phyloP scores from a whole-genome alignment of 495 filamentous ascomycete species.

The Aspergillus haitiensis region DNA sequence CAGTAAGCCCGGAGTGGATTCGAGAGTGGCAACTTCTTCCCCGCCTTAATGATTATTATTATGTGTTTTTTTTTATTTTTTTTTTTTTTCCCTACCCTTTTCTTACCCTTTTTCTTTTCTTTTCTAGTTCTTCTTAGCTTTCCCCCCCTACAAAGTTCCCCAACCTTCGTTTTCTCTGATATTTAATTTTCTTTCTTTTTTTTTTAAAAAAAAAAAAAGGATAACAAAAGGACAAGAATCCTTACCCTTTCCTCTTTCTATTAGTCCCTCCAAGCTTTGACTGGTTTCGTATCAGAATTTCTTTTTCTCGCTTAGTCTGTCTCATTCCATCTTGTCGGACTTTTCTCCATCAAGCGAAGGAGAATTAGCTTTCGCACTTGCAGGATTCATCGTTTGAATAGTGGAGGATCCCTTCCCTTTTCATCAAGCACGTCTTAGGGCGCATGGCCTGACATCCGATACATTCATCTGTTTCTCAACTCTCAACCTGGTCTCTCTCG shows the following conservation, averaged over 20 bases:
- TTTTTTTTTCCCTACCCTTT: constrained; percentile 2
- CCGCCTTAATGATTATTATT: neutral
- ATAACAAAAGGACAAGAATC: too few species aligned
- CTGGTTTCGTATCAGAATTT: neutral
- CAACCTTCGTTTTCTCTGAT: constrained; percentile 1
- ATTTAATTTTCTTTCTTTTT: neutral
- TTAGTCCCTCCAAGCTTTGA: too few species aligned
- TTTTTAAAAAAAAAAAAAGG: neutral
- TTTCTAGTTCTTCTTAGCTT: neutral
- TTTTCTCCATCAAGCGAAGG: neutral
- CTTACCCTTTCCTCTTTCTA: too few species aligned
- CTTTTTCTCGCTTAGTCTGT: neutral
- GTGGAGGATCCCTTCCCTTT: constrained; percentile 2
- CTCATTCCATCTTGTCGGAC: neutral
- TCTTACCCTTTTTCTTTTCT: constrained; percentile 9
- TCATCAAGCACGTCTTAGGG: neutral
- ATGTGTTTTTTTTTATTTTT: neutral
- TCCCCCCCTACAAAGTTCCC: neutral
- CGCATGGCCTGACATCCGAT: constrained; percentile 7
- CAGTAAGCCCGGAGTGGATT: neutral
- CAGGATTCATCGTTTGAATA: neutral
- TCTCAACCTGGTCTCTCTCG: neutral
- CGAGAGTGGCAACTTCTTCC: constrained; percentile 2
- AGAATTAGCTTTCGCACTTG: neutral
- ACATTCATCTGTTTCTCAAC: neutral